Base-by-base conservation (phyloP, 257 asterid genomes). In the Coffea eugenioides region DNA sequence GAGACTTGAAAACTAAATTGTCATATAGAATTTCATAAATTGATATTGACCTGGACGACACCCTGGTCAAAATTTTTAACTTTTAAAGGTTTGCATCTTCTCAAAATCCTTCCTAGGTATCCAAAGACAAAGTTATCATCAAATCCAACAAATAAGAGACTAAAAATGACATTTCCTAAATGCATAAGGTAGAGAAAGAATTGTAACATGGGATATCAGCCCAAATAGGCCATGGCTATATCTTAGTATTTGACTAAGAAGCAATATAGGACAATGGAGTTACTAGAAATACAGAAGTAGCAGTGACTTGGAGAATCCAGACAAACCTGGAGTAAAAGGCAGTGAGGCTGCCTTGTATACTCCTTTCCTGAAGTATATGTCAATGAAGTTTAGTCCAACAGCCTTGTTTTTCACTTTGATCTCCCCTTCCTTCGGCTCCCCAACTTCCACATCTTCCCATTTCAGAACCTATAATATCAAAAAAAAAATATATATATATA, bases 401-500 rank as follows among this genome's bases (percentile, higher is more conserved):
- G 97, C 99, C 88, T 91, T 89, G 80, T 85, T 91, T 87, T 88
- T 96, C 65, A 94, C 97, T 85, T 80, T 91, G 86, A 96, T 79
- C 84, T 96, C 99, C 79, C 97, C 99, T 16, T 92, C 94, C 83
- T 91, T 92, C n/a, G 98, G 98, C 77, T 96, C 97, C 84, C 97
- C 97, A 21, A 96, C 81, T 83, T 91, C 97, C 79, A 92, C 92
- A 66, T 96, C 97, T 87, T 94, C 99, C 98, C 97, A 96, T 89
- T 94, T 94, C 79, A 96, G 84, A 70, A 94, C 98, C 98, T 96
- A 77, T 8, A 61, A 69, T 49, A 39, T 39, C 4, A 2, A 39
- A n/a, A 62, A 15, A 34, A 36, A 79, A 65, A 61, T 27, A 27
- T 27, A 27, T 27, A 27, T 27, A 27, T 27, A 27, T 27, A 27